phyloP scores from a whole-genome alignment of 2,329 filamentous ascomycete genomes.

The Thielaviopsis euricoi region DNA sequence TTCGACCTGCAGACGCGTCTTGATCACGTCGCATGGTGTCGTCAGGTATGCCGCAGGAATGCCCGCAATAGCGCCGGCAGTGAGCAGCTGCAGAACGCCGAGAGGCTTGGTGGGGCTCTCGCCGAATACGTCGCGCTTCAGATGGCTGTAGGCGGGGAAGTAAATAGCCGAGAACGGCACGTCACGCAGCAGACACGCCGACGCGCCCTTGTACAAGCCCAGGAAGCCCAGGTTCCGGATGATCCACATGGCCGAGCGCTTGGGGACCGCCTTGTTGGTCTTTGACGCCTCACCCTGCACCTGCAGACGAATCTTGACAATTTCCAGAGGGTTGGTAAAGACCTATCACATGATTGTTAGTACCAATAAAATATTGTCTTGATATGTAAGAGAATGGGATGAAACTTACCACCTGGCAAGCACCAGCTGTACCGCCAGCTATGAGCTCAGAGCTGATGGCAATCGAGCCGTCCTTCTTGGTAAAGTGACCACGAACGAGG shows the following conservation, averaged over 20 bases:
- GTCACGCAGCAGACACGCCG: slow-evolving; percentile 84
- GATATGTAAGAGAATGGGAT: neutral
- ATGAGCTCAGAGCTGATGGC: slow-evolving; percentile 56
- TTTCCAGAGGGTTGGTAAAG: slow-evolving; percentile 95
- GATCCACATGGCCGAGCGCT: slow-evolving; percentile 94
- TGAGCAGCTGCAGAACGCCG: slow-evolving; percentile 77
- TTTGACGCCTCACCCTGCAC: slow-evolving; percentile 94
- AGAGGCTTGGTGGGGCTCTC: slow-evolving; percentile 78
- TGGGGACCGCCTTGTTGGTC: slow-evolving; percentile 58
- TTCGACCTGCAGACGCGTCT: slow-evolving; percentile 94
- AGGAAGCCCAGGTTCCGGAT: slow-evolving; percentile 85
- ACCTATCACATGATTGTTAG: slow-evolving; percentile 33
- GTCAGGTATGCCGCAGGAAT: slow-evolving; percentile 91
- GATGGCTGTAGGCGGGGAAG: slow-evolving; percentile 89
- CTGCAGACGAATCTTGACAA: slow-evolving; percentile 97
- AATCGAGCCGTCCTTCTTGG: slow-evolving; percentile 60
- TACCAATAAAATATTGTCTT: slow-evolving; percentile 1
- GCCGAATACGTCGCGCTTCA: slow-evolving; percentile 89
- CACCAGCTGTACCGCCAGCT: slow-evolving; percentile 78
- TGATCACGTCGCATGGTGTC: slow-evolving; percentile 97
- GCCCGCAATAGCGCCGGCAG: slow-evolving; percentile 83
- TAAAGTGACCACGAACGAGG: slow-evolving; percentile 61
- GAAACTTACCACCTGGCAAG: slow-evolving; percentile 77
- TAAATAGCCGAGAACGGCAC: slow-evolving; percentile 98
- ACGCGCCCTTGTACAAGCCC: slow-evolving; percentile 92